A percentile compares a stretch with the other conserved stretches of the same genome.
These are phyloP conservation scores for Talaromyces amestolkiae DNA, from an alignment of 2,329 filamentous ascomycete genomes.

Conservation along the genomic window DNA sequence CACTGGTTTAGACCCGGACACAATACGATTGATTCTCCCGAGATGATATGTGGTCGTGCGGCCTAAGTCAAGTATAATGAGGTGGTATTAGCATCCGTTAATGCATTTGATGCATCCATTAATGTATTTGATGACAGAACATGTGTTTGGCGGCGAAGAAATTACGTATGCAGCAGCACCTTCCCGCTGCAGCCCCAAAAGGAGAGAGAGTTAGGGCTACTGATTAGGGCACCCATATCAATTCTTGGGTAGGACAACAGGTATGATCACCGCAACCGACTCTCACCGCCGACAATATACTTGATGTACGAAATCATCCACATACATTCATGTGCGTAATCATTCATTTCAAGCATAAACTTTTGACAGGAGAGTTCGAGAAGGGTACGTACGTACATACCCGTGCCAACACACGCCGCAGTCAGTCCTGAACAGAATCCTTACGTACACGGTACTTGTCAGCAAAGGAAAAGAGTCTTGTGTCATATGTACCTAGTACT, in stretches of 20 bases:
- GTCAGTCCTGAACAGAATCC: not conserved
- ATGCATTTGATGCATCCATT: no score
- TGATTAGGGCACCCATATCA: not conserved
- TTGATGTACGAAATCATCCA: not conserved
- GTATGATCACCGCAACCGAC: not conserved
- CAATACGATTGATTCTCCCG: not conserved
- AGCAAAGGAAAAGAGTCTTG: no score
- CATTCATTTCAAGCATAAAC: not conserved
- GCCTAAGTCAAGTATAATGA: not conserved
- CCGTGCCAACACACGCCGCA: not conserved
- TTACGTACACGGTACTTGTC: no score
- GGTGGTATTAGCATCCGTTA: no score
- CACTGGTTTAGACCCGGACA: not conserved
- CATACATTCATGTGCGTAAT: not conserved
- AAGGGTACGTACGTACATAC: not conserved
- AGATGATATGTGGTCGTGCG: not conserved
- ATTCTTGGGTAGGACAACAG: not conserved
- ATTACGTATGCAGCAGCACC: not conserved
- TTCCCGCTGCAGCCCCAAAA: not conserved
- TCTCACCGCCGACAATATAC: not conserved
- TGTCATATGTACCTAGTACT: no score
- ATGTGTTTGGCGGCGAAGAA: not conserved
- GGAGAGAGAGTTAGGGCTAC: not conserved
- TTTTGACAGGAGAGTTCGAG: not conserved
- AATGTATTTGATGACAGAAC: no score